Conservation (phyloP, 192 early-diverging fungal genomes). For the Linnemannia hyalina region DNA sequence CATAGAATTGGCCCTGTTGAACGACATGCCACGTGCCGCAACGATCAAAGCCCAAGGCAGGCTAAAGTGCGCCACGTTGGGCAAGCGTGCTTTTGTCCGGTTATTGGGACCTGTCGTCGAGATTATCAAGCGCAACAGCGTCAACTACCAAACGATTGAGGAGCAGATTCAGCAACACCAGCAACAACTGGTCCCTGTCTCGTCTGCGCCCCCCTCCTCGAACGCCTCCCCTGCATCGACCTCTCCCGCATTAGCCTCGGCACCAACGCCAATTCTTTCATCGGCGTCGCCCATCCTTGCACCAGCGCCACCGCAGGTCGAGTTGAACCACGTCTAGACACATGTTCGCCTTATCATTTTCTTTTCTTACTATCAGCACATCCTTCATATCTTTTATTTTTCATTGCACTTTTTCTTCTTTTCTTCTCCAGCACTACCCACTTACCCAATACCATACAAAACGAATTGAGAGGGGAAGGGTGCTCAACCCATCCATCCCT, state of each 20-base stretch:
- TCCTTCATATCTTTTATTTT: background rate
- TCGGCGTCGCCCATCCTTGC: conserved; percentile 16
- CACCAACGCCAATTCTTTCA: conserved; percentile 26
- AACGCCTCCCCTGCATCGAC: conserved; percentile 21
- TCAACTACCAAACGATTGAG: conserved; percentile 83
- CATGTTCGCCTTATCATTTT: background rate
- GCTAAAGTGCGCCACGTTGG: conserved; percentile 95
- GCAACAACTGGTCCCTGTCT: conserved; percentile 31
- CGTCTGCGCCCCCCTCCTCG: conserved; percentile 16
- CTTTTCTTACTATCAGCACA: conserved; percentile 6
- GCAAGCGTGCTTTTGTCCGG: conserved; percentile 95
- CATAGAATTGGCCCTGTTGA: conserved; percentile 93
- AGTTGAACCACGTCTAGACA: conserved; percentile 38
- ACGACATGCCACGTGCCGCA: conserved; percentile 93
- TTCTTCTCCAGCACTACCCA: background rate
- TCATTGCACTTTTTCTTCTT: background rate
- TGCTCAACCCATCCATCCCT: background rate
- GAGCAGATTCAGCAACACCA: conserved; percentile 56
- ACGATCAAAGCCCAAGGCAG: conserved; percentile 88
- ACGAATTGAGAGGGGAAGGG: background rate
- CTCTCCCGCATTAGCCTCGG: conserved; percentile 23
- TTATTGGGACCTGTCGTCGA: conserved; percentile 95
- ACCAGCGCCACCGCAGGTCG: conserved; percentile 14
- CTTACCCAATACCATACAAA: background rate
- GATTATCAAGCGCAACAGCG: conserved; percentile 95